These are phyloP conservation scores for Backusella australiensis DNA, from an alignment of 192 early-diverging fungal genomes.

Conservation along the genomic window DNA sequence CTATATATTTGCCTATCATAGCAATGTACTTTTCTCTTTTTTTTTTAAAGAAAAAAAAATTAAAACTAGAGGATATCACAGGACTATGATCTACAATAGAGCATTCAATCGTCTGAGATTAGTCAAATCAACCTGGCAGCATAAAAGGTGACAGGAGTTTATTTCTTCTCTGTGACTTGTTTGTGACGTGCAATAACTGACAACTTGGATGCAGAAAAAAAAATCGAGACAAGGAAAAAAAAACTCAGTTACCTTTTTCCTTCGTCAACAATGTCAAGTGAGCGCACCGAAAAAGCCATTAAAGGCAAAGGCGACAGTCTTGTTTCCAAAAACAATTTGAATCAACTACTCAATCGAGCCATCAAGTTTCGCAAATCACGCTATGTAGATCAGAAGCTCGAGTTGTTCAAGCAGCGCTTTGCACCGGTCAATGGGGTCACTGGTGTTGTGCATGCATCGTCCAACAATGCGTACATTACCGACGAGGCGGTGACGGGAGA, in stretches of 20 bases:
- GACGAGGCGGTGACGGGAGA: background rate
- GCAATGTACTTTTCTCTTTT: too few relatives aligned
- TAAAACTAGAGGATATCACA: too few relatives aligned
- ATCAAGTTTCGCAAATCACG: constrained; percentile 31
- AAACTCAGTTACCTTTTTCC: background rate
- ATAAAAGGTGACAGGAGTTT: too few relatives aligned
- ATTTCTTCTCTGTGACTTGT: background rate
- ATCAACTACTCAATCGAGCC: constrained; percentile 20
- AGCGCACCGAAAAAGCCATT: constrained; percentile 1
- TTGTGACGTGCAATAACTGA: background rate
- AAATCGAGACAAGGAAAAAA: background rate
- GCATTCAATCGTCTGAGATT: too few relatives aligned
- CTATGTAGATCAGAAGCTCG: constrained; percentile 30
- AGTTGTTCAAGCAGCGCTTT: constrained; percentile 28
- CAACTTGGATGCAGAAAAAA: too few relatives aligned
- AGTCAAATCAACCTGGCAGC: too few relatives aligned
- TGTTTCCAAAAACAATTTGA: constrained; percentile 22
- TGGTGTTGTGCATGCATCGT: background rate
- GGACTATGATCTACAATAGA: too few relatives aligned
- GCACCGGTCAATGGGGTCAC: constrained; percentile 25
- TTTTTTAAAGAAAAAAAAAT: too few relatives aligned
- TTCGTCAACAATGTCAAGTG: background rate
- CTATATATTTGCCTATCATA: too few relatives aligned
- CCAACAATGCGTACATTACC: background rate
- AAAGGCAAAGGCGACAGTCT: background rate